Evolutionary conservation across 306 rosid species (phyloP), one percentile per base, ranked within the genome.

Genomic region (Oemleria cerasiformis): DNA sequence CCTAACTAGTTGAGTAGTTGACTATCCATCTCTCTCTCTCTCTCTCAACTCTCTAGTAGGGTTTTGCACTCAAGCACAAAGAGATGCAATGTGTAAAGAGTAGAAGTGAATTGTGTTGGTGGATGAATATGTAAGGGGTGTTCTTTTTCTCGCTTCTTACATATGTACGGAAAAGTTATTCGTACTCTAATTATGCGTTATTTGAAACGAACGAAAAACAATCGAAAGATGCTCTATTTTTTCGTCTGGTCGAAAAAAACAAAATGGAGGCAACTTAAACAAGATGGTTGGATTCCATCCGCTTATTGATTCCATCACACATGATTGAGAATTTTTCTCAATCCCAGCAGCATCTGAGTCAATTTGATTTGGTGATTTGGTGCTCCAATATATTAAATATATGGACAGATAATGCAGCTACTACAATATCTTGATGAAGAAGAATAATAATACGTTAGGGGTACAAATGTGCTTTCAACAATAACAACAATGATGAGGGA

Each of bases 11-110:
- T 89, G 36, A 30, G 36, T 30, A 1, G 36, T 30, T 86, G 96
- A 89, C 96, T 81, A 42, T 54, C 80, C 59, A 74, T 59, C 79
- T 77, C 82, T 70, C 73, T 45, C 58, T 9, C 20, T 72, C 57
- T 19, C 56, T 65, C 36, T 30, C 36, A 1, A 30, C 36, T 30
- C 36, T 4, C 87, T 75, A 71, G 68, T 41, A 15, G 36, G 59
- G 36, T 53, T 76, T 53, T 76, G 75, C 64, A 69, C 78, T 80
- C 14, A 77, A 70, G 76, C 79, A 67, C 70, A 75, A 74, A 65
- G 74, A 59, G 44, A 68, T 72, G 83, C 65, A 38, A 74, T 65
- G 65, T 68, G 76, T 69, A 70, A 65, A 79, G 72, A 62, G 70
- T 67, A 20, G 51, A 77, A 76, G 75, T 78, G 60, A 50, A 11